Evolutionary conservation across 805 yeast genomes (phyloP), one percentile per base, ranked within the genome.

Genomic region (Candida tibetensis): DNA sequence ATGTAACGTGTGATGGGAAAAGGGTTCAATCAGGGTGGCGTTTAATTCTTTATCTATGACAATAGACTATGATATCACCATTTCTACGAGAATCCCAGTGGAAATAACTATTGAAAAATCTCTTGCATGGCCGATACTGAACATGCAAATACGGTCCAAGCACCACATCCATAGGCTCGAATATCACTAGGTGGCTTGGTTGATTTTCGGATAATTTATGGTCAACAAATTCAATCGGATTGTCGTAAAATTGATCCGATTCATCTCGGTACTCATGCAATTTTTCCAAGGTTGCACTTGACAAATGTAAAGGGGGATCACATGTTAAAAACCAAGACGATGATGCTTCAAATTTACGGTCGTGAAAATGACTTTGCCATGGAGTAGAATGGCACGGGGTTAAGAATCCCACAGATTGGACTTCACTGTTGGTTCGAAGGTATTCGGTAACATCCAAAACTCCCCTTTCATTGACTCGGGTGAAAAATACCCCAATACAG

Each of bases 371-470:
- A 17, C 93, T 77, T 54, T 88, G 96, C 81, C 93, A 85, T 2
- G 99, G 99, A 0, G 97, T 91, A 0, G 98, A 90, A 59, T 93
- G 99, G 52, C 99, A 93, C 0, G 99, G 99, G 55, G 90, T 88
- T 12, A 93, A 59, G 49, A 93, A 86, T 0, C 96, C 95, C 19
- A 90, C 62, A 1, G 84, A 71, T 6, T 60, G 44, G 7, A 77
- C 70, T 3, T 55, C 49, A 3, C 66, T 56, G 16, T 60, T 42
- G 4, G 52, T 43, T 28, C 80, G 70, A 16, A 90, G 51, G 33
- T 67, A 70, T 10, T 75, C 60, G 9, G 84, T 71, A 0, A 89
- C 82, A 27, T 75, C 80, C 12, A 90, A 76, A 14, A 80, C 95
- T 1, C 99, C 99, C 14, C 85, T 68, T 62, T 93, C 99, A 54